These are phyloP conservation scores for Cercospora sp. DNA, from an alignment of 2,329 filamentous ascomycete genomes.

Conservation along the genomic window DNA sequence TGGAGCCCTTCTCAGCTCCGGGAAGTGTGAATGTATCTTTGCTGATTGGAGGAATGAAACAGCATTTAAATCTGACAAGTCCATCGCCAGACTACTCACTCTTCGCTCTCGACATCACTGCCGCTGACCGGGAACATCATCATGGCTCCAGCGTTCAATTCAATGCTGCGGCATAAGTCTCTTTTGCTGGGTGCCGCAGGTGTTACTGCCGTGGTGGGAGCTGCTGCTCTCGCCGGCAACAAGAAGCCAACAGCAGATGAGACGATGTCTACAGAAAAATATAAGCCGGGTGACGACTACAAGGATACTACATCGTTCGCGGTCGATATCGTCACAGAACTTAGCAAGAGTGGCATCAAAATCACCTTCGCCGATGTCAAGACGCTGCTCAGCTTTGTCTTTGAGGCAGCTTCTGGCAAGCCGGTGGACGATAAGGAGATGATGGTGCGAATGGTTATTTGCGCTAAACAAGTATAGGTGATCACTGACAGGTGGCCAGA, in stretches of 20 bases:
- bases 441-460: neutral
- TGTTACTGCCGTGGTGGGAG: neutral
- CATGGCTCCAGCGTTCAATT: neutral
- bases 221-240: neutral
- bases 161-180: neutral
- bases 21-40: neutral
- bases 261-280: neutral
- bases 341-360: neutral
- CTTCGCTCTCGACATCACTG: neutral
- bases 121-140: neutral
- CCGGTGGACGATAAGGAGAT: neutral
- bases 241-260: neutral
- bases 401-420: neutral
- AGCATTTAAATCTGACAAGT: neutral
- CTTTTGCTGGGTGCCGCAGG: neutral
- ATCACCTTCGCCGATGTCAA: neutral
- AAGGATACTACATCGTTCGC: neutral
- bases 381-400: neutral
- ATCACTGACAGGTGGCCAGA: neutral
- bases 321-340: neutral
- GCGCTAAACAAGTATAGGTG: neutral
- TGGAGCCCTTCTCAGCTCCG: neutral
- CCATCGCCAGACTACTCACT: neutral
- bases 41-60: neutral
- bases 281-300: conserved; percentile 1